Conservation (phyloP, 2,329 filamentous ascomycete genomes). For the Phaeosphaeria sp. region DNA sequence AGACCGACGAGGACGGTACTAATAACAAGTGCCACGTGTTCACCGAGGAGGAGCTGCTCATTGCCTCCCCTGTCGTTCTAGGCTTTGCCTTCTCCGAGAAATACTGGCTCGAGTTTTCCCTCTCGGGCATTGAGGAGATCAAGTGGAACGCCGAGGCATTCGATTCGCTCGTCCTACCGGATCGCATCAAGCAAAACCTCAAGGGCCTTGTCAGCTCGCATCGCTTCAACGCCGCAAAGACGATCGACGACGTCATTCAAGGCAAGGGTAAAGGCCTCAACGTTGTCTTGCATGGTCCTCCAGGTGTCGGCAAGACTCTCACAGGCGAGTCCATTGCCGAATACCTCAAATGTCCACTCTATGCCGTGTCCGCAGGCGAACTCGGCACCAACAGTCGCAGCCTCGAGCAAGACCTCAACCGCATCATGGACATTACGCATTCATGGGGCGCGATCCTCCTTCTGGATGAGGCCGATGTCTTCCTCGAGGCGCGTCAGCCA, state of each 20-base stretch:
- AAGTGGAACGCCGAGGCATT: constrained; percentile 86
- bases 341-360: constrained; percentile 79
- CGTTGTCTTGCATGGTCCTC: constrained; percentile 75
- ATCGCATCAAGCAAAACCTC: constrained; percentile 68
- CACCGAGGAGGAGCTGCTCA: constrained; percentile 81
- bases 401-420: constrained; percentile 78
- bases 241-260: constrained; percentile 73
- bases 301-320: constrained; percentile 86
- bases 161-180: constrained; percentile 75
- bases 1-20: constrained; percentile 52
- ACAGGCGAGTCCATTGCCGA: constrained; percentile 88
- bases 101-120: constrained; percentile 85
- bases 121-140: constrained; percentile 80
- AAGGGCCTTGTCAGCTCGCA: constrained; percentile 84
- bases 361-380: constrained; percentile 83
- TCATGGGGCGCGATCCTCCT: constrained; percentile 85
- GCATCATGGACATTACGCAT: constrained; percentile 85
- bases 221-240: constrained; percentile 80
- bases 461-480: constrained; percentile 72
- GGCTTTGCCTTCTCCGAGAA: constrained; percentile 90
- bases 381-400: constrained; percentile 75
- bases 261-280: constrained; percentile 89
- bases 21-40: constrained; percentile 60
- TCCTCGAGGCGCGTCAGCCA: constrained; percentile 78
- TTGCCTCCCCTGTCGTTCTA: constrained; percentile 82